A percentile compares a stretch with the other conserved stretches of the same genome.
Conservation (phyloP, 768 basidiomycete species). For the Pleurotus pulmonarius region DNA sequence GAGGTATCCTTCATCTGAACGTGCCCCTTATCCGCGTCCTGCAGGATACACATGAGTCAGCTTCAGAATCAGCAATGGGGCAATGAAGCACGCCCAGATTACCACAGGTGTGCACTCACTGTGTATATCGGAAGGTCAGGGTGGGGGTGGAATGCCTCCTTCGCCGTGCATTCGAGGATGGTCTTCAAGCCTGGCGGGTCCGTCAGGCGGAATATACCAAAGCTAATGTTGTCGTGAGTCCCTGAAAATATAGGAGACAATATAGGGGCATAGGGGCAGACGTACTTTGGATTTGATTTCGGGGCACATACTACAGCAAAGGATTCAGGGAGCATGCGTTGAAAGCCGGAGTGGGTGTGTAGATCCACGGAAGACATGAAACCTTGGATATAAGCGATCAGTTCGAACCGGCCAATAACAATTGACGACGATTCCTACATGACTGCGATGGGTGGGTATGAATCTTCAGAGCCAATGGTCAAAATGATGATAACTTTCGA, state of each 20-base stretch:
- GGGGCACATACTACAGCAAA: slow-evolving; percentile 94
- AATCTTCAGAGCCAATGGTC: slow-evolving; percentile 46
- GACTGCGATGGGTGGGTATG: slow-evolving; percentile 91
- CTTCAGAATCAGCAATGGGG: background rate
- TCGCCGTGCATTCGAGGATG: slow-evolving; percentile 62
- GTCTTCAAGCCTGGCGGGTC: slow-evolving; percentile 80
- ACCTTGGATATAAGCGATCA: slow-evolving; percentile 31
- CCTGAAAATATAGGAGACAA: background rate
- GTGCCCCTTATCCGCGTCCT: slow-evolving; percentile 87
- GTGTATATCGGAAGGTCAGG: slow-evolving; percentile 83
- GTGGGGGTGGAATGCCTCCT: slow-evolving; percentile 85
- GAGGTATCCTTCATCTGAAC: slow-evolving; percentile 71
- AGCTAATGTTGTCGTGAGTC: slow-evolving; percentile 36
- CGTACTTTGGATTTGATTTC: slow-evolving; percentile 69
- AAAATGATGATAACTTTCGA: background rate
- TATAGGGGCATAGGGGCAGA: background rate
- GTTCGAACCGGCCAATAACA: background rate
- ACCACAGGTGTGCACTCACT: slow-evolving; percentile 38
- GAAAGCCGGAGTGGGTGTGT: slow-evolving; percentile 89
- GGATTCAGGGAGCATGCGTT: slow-evolving; percentile 85
- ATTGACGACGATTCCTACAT: slow-evolving; percentile 42
- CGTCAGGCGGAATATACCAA: slow-evolving; percentile 87
- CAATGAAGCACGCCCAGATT: background rate
- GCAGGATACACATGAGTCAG: background rate
- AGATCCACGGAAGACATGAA: slow-evolving; percentile 96